Percentiles rank a stretch among this genome's conserved stretches.
phyloP scores from a whole-genome alignment of 352 stramenopile species.

The Pythium angustatum region DNA sequence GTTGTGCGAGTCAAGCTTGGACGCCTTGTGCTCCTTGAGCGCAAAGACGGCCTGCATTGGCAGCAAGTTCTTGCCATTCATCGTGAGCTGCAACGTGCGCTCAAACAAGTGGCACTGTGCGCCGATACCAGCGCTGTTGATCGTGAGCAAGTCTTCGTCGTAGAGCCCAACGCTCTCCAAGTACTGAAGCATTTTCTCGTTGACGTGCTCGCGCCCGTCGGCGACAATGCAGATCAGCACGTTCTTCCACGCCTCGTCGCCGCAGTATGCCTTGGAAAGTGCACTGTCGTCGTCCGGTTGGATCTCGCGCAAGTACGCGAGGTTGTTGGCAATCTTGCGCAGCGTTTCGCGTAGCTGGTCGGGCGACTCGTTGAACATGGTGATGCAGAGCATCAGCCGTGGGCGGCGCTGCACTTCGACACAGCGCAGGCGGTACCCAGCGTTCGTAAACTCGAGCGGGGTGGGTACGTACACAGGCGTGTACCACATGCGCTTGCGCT shows the following conservation, averaged over 20 bases:
- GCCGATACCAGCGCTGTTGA: slow-evolving; percentile 81
- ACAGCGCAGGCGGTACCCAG: slow-evolving; percentile 74
- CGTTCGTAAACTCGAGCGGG: slow-evolving; percentile 75
- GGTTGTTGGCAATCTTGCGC: slow-evolving; percentile 83
- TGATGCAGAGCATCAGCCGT: slow-evolving; percentile 85
- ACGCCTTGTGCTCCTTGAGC: slow-evolving; percentile 80
- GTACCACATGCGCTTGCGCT: slow-evolving; percentile 79
- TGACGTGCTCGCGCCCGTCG: slow-evolving; percentile 72
- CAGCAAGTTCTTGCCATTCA: slow-evolving; percentile 68
- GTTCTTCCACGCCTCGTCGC: slow-evolving; percentile 80
- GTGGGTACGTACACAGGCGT: slow-evolving; percentile 66
- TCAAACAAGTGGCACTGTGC: slow-evolving; percentile 86
- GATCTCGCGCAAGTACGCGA: slow-evolving; percentile 66
- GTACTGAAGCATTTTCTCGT: slow-evolving; percentile 84
- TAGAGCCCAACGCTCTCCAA: slow-evolving; percentile 72
- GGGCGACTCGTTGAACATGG: slow-evolving; percentile 83
- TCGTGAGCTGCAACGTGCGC: slow-evolving; percentile 74
- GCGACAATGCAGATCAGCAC: slow-evolving; percentile 80
- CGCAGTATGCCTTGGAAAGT: slow-evolving; percentile 46
- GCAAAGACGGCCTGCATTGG: slow-evolving; percentile 81
- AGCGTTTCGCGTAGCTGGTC: slow-evolving; percentile 71
- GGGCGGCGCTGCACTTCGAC: slow-evolving; percentile 73
- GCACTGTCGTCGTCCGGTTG: slow-evolving; percentile 34
- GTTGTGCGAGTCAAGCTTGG: slow-evolving; percentile 84
- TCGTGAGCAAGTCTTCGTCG: slow-evolving; percentile 84